Evolutionary conservation across 2,329 filamentous ascomycete genomes (phyloP).

Genomic region (Hymenoscyphus linearis): DNA sequence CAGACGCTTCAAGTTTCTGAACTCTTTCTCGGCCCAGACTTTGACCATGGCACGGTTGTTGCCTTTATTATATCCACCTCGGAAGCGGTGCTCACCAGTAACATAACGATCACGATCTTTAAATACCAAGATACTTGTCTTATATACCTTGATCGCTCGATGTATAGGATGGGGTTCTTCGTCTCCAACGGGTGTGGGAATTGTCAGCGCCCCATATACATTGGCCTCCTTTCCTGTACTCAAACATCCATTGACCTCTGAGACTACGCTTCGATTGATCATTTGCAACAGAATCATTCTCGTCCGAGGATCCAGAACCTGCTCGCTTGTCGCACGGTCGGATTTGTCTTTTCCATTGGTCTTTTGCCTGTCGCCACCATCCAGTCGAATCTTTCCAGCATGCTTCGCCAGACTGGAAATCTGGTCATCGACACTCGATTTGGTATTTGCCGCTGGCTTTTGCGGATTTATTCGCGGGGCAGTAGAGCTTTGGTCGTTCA

Average conservation of each 20-base stretch:
- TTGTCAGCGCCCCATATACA: conserved; percentile 82
- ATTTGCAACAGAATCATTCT: conserved; percentile 94
- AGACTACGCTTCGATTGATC: conserved; percentile 86
- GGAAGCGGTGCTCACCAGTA: conserved; percentile 87
- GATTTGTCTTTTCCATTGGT: conserved; percentile 74
- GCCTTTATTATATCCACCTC: conserved; percentile 85
- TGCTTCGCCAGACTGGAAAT: conserved; percentile 79
- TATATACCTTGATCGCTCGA: conserved; percentile 96
- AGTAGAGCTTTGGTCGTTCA: conserved; percentile 47
- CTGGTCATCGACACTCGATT: conserved; percentile 78
- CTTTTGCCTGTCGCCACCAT: conserved; percentile 52
- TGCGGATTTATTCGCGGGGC: conserved; percentile 69
- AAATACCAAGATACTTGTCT: conserved; percentile 95
- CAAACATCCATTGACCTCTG: conserved; percentile 89
- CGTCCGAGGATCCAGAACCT: conserved; percentile 89
- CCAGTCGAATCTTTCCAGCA: conserved; percentile 78
- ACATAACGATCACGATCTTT: conserved; percentile 97
- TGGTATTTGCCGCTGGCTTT: conserved; percentile 73
- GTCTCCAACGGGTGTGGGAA: conserved; percentile 46
- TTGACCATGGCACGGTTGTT: conserved; percentile 97
- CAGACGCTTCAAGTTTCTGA: conserved; percentile 84
- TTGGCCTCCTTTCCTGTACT: conserved; percentile 98
- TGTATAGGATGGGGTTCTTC: conserved; percentile 52
- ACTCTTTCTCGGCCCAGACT: conserved; percentile 98
- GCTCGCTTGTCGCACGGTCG: conserved; percentile 88